These are phyloP conservation scores for Trypanosomatidae sp. DNA, from an alignment of 208 protist species.

Conservation along the genomic window DNA sequence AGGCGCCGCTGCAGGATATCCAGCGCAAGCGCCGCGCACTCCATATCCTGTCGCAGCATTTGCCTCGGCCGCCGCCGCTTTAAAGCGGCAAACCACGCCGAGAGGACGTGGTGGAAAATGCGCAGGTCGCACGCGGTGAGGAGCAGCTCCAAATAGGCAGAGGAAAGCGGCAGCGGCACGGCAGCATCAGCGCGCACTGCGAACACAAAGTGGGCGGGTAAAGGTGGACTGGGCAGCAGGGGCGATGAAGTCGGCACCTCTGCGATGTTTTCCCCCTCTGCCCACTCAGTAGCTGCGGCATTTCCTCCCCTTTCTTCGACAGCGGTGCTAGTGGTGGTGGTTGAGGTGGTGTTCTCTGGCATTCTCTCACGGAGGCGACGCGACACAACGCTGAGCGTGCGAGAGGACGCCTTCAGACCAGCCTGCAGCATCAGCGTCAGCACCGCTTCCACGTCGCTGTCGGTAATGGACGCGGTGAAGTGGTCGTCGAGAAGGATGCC, in stretches of 20 bases:
- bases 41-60: too few species aligned
- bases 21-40: slow-evolving; percentile 1
- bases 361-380: not conserved
- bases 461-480: slow-evolving; percentile 11
- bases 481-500: not conserved
- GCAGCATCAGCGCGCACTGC: slow-evolving; percentile 42
- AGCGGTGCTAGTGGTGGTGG: too few species aligned
- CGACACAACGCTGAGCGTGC: too few species aligned
- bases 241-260: not conserved
- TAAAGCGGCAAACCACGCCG: too few species aligned
- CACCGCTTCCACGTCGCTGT: slow-evolving; percentile 36
- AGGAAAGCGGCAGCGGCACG: slow-evolving; percentile 25
- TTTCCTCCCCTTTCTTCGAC: too few species aligned
- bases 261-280: too few species aligned
- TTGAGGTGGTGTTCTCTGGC: not conserved
- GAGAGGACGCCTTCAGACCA: slow-evolving; percentile 26
- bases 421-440: slow-evolving; percentile 23
- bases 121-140: slow-evolving; percentile 42
- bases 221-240: slow-evolving; percentile 4
- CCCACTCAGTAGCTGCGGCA: too few species aligned
- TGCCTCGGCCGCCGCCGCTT: too few species aligned
- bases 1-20: slow-evolving; percentile 21
- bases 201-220: slow-evolving; percentile 67
- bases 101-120: slow-evolving; percentile 47
- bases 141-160: slow-evolving; percentile 33